Percentiles rank a stretch among this genome's conserved stretches.
These are phyloP conservation scores for Viola pubescens DNA, from an alignment of 441 rosid species.

Conservation along the genomic window DNA sequence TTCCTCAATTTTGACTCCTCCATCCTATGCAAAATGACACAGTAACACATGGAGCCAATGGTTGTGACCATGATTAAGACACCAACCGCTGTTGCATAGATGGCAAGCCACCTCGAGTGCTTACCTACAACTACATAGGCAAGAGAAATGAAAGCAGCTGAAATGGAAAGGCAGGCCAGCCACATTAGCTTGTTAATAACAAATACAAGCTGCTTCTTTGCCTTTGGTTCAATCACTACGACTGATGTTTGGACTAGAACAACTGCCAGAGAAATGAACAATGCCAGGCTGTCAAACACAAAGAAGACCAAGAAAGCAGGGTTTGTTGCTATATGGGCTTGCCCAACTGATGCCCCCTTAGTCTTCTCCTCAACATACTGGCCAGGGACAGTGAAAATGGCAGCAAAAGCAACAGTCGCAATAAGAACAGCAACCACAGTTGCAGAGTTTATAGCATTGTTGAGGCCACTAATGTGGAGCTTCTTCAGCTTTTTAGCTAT, in stretches of 20 bases:
- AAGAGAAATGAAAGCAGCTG: conserved; percentile 75
- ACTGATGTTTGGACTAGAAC: conserved; percentile 95
- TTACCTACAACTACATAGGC: conserved; percentile 76
- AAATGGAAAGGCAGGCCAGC: conserved; percentile 88
- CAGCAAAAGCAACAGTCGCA: conserved; percentile 96
- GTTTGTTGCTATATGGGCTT: conserved; percentile 63
- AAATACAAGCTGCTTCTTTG: conserved; percentile 89
- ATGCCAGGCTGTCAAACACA: conserved; percentile 79
- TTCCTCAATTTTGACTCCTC: conserved; percentile 69
- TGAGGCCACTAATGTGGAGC: conserved; percentile 88
- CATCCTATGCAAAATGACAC: conserved; percentile 63
- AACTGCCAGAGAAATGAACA: conserved; percentile 90
- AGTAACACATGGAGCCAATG: conserved; percentile 87
- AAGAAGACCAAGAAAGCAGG: conserved; percentile 67
- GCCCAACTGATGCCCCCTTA: conserved; percentile 47
- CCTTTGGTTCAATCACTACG: conserved; percentile 89
- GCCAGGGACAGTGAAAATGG: conserved; percentile 92
- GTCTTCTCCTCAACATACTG: conserved; percentile 57
- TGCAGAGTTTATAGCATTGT: conserved; percentile 86
- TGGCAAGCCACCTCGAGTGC: conserved; percentile 62
- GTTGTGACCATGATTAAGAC: conserved; percentile 79
- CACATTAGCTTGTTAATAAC: conserved; percentile 98
- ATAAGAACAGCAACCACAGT: conserved; percentile 90
- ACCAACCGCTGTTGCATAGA: conserved; percentile 61
- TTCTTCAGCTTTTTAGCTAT: conserved; percentile 83